Conservation (phyloP, 139 green algal genomes). For the Coccomyxa sp. region DNA sequence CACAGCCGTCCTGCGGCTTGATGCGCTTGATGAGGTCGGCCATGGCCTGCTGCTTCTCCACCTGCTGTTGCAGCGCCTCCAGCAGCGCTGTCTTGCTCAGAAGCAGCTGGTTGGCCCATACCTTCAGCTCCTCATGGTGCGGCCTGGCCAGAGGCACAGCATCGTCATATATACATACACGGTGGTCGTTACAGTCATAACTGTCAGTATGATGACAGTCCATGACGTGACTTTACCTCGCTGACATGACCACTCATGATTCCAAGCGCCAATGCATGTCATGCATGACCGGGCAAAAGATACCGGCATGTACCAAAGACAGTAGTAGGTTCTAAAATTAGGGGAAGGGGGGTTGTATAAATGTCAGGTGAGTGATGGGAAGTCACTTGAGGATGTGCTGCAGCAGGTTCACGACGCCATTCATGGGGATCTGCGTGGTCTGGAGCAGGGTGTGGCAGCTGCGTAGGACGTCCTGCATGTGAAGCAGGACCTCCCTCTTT, state of each 20-base stretch:
- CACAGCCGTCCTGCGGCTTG: background rate
- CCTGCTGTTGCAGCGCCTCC: constrained; percentile 35
- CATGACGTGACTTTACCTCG: too few relatives aligned
- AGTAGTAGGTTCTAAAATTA: too few relatives aligned
- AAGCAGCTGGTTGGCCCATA: constrained; percentile 51
- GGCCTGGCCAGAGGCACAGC: constrained; percentile 20
- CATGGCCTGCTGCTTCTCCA: constrained; percentile 36
- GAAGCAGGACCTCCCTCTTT: constrained; percentile 49
- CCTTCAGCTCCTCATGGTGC: constrained; percentile 39
- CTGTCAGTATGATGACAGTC: too few relatives aligned
- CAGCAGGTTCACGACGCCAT: constrained; percentile 52
- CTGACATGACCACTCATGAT: too few relatives aligned
- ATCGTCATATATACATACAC: background rate
- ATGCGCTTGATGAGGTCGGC: constrained; percentile 31
- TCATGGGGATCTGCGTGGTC: constrained; percentile 43
- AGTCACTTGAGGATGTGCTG: constrained; percentile 56
- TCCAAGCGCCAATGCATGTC: too few relatives aligned
- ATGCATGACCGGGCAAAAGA: too few relatives aligned
- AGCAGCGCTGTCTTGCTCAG: constrained; percentile 28
- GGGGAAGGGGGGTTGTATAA: too few relatives aligned
- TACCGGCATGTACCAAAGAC: too few relatives aligned
- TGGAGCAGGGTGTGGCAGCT: constrained; percentile 53
- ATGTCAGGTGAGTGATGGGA: background rate
- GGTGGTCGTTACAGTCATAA: background rate
- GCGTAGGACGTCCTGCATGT: constrained; percentile 50